A percentile compares a stretch with the other conserved stretches of the same genome.
Evolutionary conservation across 139 green algal genomes (phyloP).

Genomic region (Yamagishiella unicocca): DNA sequence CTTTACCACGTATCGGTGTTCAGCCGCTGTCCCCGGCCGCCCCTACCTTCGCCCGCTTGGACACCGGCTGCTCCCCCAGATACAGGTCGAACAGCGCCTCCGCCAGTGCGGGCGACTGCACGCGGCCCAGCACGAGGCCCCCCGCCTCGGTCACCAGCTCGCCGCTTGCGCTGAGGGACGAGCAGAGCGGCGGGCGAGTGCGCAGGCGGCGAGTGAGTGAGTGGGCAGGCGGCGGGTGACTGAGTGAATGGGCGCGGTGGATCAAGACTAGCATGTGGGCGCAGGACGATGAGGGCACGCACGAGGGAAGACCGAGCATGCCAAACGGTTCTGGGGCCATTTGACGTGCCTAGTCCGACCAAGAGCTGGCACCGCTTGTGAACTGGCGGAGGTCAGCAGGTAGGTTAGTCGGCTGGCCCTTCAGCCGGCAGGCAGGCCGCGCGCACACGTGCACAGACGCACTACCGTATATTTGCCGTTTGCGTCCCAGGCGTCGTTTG

Average conservation of each 20-base stretch:
- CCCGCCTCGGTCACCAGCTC: slow-evolving; percentile 33
- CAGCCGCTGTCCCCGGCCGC: background rate
- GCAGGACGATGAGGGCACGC: background rate
- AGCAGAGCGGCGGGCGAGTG: background rate
- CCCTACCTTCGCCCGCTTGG: slow-evolving; percentile 61
- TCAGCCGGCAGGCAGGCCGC: background rate
- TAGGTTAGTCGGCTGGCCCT: background rate
- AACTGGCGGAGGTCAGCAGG: background rate
- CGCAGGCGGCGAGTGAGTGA: background rate
- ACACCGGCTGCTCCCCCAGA: slow-evolving; percentile 74
- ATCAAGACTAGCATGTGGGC: too few species aligned
- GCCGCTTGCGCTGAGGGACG: background rate
- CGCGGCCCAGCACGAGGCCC: background rate
- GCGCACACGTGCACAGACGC: background rate
- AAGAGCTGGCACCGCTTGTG: background rate
- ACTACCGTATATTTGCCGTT: background rate
- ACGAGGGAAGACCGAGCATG: background rate
- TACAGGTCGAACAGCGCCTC: slow-evolving; percentile 83
- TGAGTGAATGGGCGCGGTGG: too few species aligned
- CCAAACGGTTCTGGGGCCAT: background rate
- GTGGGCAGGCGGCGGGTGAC: too few species aligned
- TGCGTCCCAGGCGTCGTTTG: background rate
- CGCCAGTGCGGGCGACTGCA: slow-evolving; percentile 56
- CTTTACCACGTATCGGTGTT: background rate
- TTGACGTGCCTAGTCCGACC: background rate